These are phyloP conservation scores for Curvularia lunata DNA, from an alignment of 2,329 filamentous ascomycete species.

Conservation along the genomic window DNA sequence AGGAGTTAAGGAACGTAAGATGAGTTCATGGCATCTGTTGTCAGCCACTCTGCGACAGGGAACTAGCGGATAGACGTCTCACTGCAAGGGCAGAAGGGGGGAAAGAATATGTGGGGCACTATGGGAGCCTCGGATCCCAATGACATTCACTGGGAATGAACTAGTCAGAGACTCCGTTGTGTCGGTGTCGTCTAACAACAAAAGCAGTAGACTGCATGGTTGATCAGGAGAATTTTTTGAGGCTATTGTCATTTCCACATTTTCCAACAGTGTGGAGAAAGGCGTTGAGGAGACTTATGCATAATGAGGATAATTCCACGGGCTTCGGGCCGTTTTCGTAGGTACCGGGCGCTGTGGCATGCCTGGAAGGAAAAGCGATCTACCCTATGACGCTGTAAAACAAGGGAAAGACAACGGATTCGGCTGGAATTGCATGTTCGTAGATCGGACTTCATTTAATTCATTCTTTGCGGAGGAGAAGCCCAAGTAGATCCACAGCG, in stretches of 20 bases:
- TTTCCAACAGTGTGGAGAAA: neutral
- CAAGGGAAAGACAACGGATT: neutral
- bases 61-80: neutral
- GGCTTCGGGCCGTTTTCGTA: neutral
- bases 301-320: neutral
- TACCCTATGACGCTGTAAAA: neutral
- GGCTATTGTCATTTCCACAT: neutral
- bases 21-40: neutral
- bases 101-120: neutral
- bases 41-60: neutral
- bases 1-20: neutral
- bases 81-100: neutral
- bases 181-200: neutral
- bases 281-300: neutral
- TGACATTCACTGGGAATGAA: neutral
- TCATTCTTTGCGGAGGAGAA: neutral
- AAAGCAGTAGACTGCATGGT: neutral
- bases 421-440: neutral
- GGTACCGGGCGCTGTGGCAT: neutral
- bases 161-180: neutral
- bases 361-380: neutral
- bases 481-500: neutral
- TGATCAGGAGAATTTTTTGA: neutral
- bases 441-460: neutral
- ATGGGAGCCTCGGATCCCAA: neutral